Evolutionary conservation across 768 basidiomycete genomes (phyloP), one percentile per base, ranked within the genome.

Genomic region (Dendrothele bispora): DNA sequence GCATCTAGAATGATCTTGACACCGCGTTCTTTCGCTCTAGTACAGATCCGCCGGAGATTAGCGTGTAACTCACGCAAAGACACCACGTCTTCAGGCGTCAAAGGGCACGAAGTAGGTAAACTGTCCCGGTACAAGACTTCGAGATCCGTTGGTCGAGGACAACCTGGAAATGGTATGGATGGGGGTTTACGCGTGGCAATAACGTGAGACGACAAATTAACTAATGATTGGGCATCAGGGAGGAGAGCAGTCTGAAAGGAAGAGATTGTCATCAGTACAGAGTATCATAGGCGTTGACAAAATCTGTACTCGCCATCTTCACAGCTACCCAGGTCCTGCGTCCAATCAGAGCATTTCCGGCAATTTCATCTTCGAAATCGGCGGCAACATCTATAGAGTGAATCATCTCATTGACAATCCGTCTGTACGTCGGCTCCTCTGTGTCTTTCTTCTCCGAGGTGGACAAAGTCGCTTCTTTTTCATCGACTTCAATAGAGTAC

Each of bases 401-500:
- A 28, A 91, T 69, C 60, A 88, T 88, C 67, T 95, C 93, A 17
- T 80, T 68, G 0, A 92, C 79, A 49, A 86, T 79, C 22, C 72
- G 76, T 60, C 84, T 82, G 65, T 89, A 76, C 5, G 71, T 64
- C 7, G 66, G 67, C 39, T 64, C 52, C 44, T 28, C 44, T 5
- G 55, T 44, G 29, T 63, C 55, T 25, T 55, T 55, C 35, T 59
- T 55, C 43, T 53, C 38, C 42, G 48, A 26, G 6, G 49, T 52
- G 17, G 47, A 47, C 24, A 66, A 70, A 1, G 71, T 68, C 4
- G 78, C 78, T 30, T 80, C 73, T 10, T 64, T 65, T 56, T 84
- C 79, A 54, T 91, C 83, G 10, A 88, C 91, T 65, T 95, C 91
- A 22, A 91, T 91, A 41, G 84, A 88, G 67, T 97, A 95, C 18